Base-by-base conservation (phyloP, 2,329 filamentous ascomycete genomes). In the Penicillium olsonii region DNA sequence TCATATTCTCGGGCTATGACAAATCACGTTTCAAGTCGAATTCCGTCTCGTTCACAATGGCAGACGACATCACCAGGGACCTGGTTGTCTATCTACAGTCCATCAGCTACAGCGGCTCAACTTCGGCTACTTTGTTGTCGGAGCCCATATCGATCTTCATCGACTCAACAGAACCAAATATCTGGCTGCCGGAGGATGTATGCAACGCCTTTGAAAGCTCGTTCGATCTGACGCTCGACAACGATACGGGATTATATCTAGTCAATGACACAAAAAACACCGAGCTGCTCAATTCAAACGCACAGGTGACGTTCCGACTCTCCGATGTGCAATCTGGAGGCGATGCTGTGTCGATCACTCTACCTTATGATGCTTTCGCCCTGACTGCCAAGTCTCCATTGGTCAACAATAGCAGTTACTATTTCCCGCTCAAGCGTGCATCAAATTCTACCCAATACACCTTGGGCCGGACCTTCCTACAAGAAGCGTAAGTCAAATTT, bases 1-100 rank as follows among this genome's bases (percentile, higher is more conserved):
- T 90, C 38, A 87, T 84, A 0, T 71, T 91, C 9, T 87, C 88
- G 18, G 87, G 88, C 22, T 89, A 85, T 62, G 87, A 90, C 63
- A 67, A 75, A 11, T 78, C 80, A 37, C 79, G 85, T 37, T 83
- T 87, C 50, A 72, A 81, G 26, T 70, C 77, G 1, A 87, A 90
- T 64, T 72, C 84, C 45, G 74, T 78, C 11, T 75, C 75, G 1
- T 90, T 90, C 65, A 77, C 72, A 38, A 72, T 82, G 37, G 72
- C 75, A 14, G 74, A 78, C 38, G 78, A 83, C 60, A 76, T 82
- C 42, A 81, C 84, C 27, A 75, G 80, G 41, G 78, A 84, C 53
- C 69, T 84, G 15, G 76, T 88, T 18, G 78, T 86, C n/a, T 81
- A 78, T 18, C 78, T 84, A 43, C 74, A 60, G 39, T 55, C 53